A percentile compares a stretch with the other conserved stretches of the same genome.
phyloP scores from a whole-genome alignment of 176 grass and related monocot genomes.

The Microstegium vimineum region DNA sequence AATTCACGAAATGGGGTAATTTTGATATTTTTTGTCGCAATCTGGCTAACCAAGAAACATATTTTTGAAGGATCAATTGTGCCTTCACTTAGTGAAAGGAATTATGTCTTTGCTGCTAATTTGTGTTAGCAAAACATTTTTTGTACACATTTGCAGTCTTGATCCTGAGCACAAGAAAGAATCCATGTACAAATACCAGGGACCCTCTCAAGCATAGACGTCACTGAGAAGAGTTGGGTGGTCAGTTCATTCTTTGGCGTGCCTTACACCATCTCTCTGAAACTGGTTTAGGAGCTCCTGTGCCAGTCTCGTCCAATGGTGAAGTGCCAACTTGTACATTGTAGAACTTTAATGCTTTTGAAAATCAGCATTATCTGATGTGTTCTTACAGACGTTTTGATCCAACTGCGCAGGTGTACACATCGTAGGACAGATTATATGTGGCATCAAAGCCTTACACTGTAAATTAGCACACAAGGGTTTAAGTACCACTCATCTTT shows the following conservation, averaged over 20 bases:
- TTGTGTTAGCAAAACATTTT: neutral
- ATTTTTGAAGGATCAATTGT: neutral
- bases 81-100: neutral
- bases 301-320: neutral
- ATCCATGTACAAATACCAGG: conserved; percentile 79
- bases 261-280: neutral
- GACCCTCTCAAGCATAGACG: conserved; percentile 57
- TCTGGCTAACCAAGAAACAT: neutral
- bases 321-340: conserved; percentile 20
- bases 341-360: neutral
- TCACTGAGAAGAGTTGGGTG: conserved; percentile 11
- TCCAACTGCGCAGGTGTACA: conserved; percentile 37
- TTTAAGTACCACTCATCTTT: conserved; percentile 12
- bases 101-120: neutral
- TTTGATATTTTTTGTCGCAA: neutral
- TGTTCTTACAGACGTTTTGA: conserved; percentile 14
- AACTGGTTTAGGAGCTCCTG: conserved; percentile 15
- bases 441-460: conserved; percentile 13
- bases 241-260: conserved; percentile 12
- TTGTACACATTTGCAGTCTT: conserved; percentile 46
- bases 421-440: conserved; percentile 37
- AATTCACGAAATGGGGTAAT: neutral
- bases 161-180: conserved; percentile 98
- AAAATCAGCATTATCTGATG: neutral
- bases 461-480: conserved; percentile 26